phyloP scores from a whole-genome alignment of 164 flowering plant genomes.

The Tetrastigma voinierianum region DNA sequence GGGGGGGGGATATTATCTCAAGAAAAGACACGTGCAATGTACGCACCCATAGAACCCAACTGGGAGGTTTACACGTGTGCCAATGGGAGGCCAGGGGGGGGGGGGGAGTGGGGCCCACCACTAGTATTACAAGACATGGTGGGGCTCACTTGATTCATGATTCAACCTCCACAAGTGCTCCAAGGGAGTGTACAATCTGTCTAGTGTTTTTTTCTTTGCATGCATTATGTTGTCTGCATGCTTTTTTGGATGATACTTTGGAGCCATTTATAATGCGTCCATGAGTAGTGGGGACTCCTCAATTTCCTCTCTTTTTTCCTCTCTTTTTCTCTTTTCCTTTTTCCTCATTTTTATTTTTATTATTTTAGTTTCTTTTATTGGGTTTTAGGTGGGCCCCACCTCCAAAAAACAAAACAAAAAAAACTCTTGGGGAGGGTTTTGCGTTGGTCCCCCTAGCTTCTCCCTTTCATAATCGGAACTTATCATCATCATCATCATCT shows the following conservation, averaged over 20 bases:
- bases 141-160: constrained; percentile 13
- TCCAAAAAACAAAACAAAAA: no score
- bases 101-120: constrained; percentile 11
- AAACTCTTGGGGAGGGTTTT: no score
- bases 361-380: background rate
- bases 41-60: constrained; percentile 1
- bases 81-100: background rate
- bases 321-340: background rate
- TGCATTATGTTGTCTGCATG: constrained; percentile 31
- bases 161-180: constrained; percentile 23
- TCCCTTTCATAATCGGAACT: no score
- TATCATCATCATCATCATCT: no score
- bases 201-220: constrained; percentile 26
- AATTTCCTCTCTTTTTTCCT: background rate
- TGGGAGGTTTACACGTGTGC: constrained; percentile 12
- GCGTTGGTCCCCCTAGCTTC: no score
- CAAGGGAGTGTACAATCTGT: constrained; percentile 19
- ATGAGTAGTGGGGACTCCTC: constrained; percentile 6
- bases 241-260: constrained; percentile 10
- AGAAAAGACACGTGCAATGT: constrained; percentile 13
- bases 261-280: constrained; percentile 14
- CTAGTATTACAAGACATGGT: no score
- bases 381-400: no score
- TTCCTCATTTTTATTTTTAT: background rate
- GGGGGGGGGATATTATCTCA: constrained; percentile 9